Base-by-base conservation (phyloP, 768 basidiomycete genomes). In the Tylopilus plumbeoviolaceoides region DNA sequence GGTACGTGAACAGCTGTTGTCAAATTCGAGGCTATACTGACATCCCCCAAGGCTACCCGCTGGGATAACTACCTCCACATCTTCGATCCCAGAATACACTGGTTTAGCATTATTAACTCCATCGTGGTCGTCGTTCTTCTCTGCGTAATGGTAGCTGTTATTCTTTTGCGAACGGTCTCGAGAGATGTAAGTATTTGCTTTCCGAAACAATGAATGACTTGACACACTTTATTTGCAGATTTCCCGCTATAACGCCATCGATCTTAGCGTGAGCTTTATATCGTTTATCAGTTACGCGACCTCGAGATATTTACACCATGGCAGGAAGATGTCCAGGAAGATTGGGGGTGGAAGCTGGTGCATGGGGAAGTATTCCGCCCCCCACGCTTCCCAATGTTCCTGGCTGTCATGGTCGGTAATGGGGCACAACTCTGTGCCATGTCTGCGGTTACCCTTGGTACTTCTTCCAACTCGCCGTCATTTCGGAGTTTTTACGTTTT, bases 11-110 rank as follows among this genome's bases (percentile, higher is more conserved):
- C 50, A 38, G 30, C 2, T 9, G 2, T 11, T 23, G 48, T 50
- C 25, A 18, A 47, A 18, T 15, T 20, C 23, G 20, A 35, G 23
- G 23, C 5, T 47, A 25, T 31, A 23, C 44, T 61, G 9, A 67
- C 65, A 0, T n/a, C 59, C 43, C 50, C 18, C 15, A 71, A 92
- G 91, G 95, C 93, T 5, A 91, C 94, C 4, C 79, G 95, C 47
- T 98, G 95, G 95, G 95, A 98, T 66, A 88, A 87, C 62, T 98
- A 98, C 66, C 81, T 98, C 18, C 91, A 93, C 61, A 88, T 95
- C 48, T 90, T 93, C 59, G 92, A 95, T 63, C 92, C 91, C 42
- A 83, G 85, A 47, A 97, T 98, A 53, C 95, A 98, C 70, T 95
- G 94, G 91, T 94, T 98, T 73, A 91, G 89, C 61, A 77, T 98